Evolutionary conservation across 2,329 filamentous ascomycete species (phyloP).

Genomic region (Pyrenochaeta sp.): DNA sequence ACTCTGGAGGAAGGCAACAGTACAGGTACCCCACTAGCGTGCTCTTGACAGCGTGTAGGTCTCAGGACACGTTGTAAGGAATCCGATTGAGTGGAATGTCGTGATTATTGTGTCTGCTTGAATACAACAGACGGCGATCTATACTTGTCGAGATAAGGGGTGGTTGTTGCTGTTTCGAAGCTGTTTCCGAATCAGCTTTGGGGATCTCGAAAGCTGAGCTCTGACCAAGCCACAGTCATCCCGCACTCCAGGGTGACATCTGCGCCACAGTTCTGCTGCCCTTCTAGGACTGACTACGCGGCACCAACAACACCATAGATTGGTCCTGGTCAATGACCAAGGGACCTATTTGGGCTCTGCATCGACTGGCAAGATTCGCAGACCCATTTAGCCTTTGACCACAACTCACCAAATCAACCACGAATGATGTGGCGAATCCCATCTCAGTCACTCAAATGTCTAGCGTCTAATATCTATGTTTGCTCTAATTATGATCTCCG

Average conservation of each 20-base stretch:
- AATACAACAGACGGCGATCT: neutral
- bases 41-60: neutral
- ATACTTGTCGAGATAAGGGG: neutral
- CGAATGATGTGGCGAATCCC: neutral
- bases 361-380: neutral
- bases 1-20: slow-evolving; percentile 15
- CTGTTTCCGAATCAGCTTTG: slow-evolving; percentile 21
- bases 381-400: neutral
- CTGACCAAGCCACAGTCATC: slow-evolving; percentile 19
- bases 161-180: slow-evolving; percentile 25
- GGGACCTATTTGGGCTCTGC: neutral
- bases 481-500: neutral
- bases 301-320: neutral
- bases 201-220: slow-evolving; percentile 6
- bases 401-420: neutral
- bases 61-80: neutral
- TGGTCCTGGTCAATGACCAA: too few relatives aligned
- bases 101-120: neutral
- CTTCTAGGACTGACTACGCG: neutral
- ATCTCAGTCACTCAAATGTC: neutral
- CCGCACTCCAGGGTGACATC: slow-evolving; percentile 1
- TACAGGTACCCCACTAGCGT: slow-evolving; percentile 9
- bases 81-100: slow-evolving; percentile 1
- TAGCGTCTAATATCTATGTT: neutral
- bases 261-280: neutral